These are phyloP conservation scores for Hansenula sp. DNA, from an alignment of 1,139 yeast species.

Conservation along the genomic window DNA sequence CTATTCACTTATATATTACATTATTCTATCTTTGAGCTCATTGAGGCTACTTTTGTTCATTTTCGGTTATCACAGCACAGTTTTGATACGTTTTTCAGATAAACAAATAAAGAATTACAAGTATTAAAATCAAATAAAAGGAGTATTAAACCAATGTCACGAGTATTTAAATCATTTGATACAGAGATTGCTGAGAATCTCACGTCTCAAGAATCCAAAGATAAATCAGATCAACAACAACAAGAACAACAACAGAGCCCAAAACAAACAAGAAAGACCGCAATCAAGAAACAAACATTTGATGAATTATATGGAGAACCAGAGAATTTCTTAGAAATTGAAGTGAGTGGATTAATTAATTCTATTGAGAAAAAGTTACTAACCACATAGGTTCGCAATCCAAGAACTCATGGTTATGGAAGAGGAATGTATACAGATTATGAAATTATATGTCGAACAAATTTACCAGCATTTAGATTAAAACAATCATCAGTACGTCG, in stretches of 20 bases:
- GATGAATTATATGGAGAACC: slow-evolving; percentile 91
- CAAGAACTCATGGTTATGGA: slow-evolving; percentile 74
- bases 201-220: not conserved
- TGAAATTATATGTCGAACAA: slow-evolving; percentile 81
- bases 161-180: slow-evolving; percentile 19
- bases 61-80: too few species aligned
- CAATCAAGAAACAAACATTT: slow-evolving; percentile 45
- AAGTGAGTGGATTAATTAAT: slow-evolving; percentile 39
- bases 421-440: slow-evolving; percentile 81
- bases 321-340: slow-evolving; percentile 89
- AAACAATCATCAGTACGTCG: slow-evolving; percentile 70
- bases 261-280: slow-evolving; percentile 22
- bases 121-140: not conserved
- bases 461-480: slow-evolving; percentile 80
- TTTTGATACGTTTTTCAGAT: too few species aligned
- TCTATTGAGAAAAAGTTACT: not conserved
- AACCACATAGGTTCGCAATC: slow-evolving; percentile 34
- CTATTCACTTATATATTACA: too few species aligned
- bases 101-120: too few species aligned
- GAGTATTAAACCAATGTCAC: not conserved
- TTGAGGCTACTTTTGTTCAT: too few species aligned
- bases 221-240: not conserved
- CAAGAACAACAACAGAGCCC: not conserved
- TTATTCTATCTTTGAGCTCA: too few species aligned
- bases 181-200: slow-evolving; percentile 21